phyloP scores from a whole-genome alignment of 2,329 filamentous ascomycete species.

The Venturia asperata region DNA sequence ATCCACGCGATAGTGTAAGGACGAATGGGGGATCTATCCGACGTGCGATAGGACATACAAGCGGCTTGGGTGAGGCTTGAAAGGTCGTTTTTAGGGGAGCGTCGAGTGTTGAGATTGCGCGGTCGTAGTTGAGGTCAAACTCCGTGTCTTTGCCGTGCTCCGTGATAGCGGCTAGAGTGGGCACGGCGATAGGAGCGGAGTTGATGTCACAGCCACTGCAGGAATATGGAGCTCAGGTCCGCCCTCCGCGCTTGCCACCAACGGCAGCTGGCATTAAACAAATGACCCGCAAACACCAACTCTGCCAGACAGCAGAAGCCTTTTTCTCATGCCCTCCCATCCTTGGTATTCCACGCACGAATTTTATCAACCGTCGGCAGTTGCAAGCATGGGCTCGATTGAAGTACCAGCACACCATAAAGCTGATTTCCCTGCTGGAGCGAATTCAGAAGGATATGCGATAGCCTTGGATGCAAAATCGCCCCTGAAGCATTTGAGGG shows the following conservation, averaged over 20 bases:
- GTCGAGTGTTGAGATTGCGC: not conserved
- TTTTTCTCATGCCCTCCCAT: not conserved
- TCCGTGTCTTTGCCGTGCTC: not conserved
- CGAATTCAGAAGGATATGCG: not conserved
- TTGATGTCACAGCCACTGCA: not conserved
- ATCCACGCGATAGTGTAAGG: not conserved
- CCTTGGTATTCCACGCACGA: not conserved
- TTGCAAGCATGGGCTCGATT: not conserved
- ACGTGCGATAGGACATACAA: not conserved
- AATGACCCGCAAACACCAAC: not conserved
- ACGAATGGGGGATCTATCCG: not conserved
- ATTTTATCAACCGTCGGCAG: not conserved
- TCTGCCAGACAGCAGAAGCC: not conserved
- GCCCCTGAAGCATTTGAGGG: not conserved
- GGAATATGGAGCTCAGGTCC: not conserved
- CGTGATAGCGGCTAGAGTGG: not conserved
- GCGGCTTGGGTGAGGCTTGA: not conserved
- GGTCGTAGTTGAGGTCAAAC: not conserved
- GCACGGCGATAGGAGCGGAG: constrained; percentile 1
- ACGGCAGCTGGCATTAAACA: not conserved
- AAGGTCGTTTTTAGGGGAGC: not conserved
- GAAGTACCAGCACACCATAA: not conserved
- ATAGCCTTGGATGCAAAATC: not conserved
- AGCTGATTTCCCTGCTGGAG: not conserved
- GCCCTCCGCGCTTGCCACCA: not conserved